phyloP scores from a whole-genome alignment of 2,329 filamentous ascomycete genomes.

The Hypoxylon sp. region DNA sequence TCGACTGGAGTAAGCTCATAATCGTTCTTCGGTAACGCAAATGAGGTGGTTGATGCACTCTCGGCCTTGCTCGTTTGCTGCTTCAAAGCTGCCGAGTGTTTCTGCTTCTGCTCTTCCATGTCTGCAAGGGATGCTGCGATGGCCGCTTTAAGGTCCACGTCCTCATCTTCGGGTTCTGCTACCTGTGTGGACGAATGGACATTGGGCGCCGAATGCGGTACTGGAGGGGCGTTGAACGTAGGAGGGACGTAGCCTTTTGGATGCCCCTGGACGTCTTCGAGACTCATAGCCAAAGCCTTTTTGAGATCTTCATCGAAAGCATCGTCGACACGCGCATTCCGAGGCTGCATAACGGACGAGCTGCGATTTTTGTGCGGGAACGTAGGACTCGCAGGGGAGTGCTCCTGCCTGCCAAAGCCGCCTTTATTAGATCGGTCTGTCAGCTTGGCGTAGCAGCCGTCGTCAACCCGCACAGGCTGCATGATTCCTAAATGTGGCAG shows the following conservation, averaged over 20 bases:
- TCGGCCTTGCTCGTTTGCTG: conserved; percentile 71
- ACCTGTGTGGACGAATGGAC: conserved; percentile 46
- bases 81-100: conserved; percentile 83
- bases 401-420: conserved; percentile 49
- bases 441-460: conserved; percentile 91
- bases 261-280: conserved; percentile 87
- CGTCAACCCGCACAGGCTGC: conserved; percentile 91
- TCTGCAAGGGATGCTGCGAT: conserved; percentile 94
- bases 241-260: conserved; percentile 77
- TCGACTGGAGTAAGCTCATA: conserved; percentile 94
- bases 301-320: conserved; percentile 96
- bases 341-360: conserved; percentile 81
- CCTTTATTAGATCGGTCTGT: conserved; percentile 73
- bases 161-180: conserved; percentile 78
- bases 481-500: conserved; percentile 92
- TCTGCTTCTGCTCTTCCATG: conserved; percentile 98
- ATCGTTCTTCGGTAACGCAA: conserved; percentile 80
- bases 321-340: conserved; percentile 86
- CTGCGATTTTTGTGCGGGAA: conserved; percentile 70
- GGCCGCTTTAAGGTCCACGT: conserved; percentile 90
- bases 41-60: conserved; percentile 59
- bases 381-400: conserved; percentile 55
- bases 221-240: conserved; percentile 47
- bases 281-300: conserved; percentile 91
- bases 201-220: conserved; percentile 48